Conservation (phyloP, 306 rosid species). For the Rubus parviflorus region DNA sequence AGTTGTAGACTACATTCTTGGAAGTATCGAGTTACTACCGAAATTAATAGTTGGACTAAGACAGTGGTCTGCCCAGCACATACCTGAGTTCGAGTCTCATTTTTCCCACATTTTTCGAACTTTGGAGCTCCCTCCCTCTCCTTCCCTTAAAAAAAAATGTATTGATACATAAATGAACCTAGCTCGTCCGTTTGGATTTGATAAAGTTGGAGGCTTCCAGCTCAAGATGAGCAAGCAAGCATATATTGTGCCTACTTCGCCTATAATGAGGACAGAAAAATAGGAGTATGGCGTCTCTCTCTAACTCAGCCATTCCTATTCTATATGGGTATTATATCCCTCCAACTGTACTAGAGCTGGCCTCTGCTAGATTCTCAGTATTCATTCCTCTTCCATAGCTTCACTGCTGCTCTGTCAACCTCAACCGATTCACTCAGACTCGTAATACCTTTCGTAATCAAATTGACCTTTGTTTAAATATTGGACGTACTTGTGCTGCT, state of each 20-base stretch:
- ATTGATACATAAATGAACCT: background rate
- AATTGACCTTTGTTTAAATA: background rate
- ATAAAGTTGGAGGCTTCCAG: background rate
- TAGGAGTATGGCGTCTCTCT: background rate
- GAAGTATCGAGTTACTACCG: background rate
- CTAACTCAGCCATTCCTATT: background rate
- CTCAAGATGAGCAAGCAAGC: background rate
- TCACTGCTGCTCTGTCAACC: background rate
- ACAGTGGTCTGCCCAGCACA: no score
- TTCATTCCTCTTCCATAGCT: background rate
- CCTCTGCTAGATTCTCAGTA: background rate
- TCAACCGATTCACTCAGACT: background rate
- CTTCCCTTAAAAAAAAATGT: no score
- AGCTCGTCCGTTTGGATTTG: background rate
- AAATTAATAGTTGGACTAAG: no score
- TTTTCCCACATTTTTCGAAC: no score
- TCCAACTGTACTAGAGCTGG: conserved; percentile 7
- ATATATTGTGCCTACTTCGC: background rate
- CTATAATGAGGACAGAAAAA: background rate
- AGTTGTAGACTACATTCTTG: background rate
- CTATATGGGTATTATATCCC: background rate
- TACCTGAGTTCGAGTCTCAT: no score
- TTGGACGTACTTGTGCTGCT: background rate
- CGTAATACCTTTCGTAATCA: background rate
- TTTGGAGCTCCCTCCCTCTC: no score